A percentile compares a stretch with the other conserved stretches of the same genome.
These are phyloP conservation scores for Cicer cuneatum DNA, from an alignment of 306 rosid genomes.

Conservation along the genomic window DNA sequence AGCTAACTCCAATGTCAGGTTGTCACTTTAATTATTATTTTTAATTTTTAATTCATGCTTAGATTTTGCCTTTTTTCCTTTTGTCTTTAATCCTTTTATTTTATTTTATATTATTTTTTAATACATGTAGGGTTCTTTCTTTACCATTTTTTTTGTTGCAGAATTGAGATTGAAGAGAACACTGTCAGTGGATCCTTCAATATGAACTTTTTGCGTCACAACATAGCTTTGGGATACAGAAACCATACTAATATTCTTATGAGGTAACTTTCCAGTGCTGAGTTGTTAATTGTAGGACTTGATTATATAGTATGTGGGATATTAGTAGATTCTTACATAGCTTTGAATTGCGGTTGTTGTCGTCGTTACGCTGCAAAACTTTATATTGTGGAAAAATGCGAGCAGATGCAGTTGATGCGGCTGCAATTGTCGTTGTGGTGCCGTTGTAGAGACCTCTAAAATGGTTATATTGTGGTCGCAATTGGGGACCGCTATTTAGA, in stretches of 20 bases:
- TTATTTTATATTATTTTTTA: not conserved
- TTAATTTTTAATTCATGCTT: not conserved
- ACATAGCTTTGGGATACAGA: constrained; percentile 85
- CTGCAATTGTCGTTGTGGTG: no score
- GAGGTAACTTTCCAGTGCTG: constrained; percentile 62
- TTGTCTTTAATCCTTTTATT: not conserved
- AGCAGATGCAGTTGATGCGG: no score
- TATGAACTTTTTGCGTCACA: constrained; percentile 82
- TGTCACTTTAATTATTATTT: constrained; percentile 17
- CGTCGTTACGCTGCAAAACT: no score
- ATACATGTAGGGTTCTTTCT: constrained; percentile 16
- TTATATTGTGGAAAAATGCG: no score
- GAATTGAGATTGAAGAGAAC: constrained; percentile 90
- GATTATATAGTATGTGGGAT: constrained; percentile 2
- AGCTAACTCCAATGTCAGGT: constrained; percentile 75
- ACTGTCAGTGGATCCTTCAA: constrained; percentile 86
- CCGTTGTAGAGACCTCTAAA: no score
- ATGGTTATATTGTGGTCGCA: no score
- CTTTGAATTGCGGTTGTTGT: no score
- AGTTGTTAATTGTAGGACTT: constrained; percentile 27
- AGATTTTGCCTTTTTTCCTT: constrained; percentile 10
- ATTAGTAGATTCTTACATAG: constrained; percentile 7
- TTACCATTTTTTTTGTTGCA: constrained; percentile 47
- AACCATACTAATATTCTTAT: constrained; percentile 75
- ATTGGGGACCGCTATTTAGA: no score